Evolutionary conservation across 116 monocot species (phyloP), one percentile per base, ranked within the genome.

Genomic region (Papilionanthe hybrid): DNA sequence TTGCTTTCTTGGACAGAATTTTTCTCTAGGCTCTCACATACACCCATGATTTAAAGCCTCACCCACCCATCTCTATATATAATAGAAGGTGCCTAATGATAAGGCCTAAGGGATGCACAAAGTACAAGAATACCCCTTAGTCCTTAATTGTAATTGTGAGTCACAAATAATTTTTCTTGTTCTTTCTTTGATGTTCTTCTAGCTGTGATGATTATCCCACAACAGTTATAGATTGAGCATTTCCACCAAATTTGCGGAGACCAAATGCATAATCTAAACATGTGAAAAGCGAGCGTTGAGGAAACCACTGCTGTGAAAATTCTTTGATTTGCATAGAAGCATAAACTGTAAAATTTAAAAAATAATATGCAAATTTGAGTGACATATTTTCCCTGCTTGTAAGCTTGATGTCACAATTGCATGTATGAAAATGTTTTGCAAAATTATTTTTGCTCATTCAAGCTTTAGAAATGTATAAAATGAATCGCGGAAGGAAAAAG

Each of bases 161-260:
- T n/a, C n/a, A n/a, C n/a, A n/a, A n/a, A n/a, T n/a, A n/a, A n/a
- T n/a, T n/a, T n/a, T n/a, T n/a, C n/a, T n/a, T n/a, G n/a, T n/a
- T n/a, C n/a, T n/a, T n/a, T n/a, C n/a, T n/a, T n/a, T n/a, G n/a
- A n/a, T n/a, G n/a, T n/a, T n/a, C n/a, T n/a, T n/a, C n/a, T n/a
- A n/a, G n/a, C n/a, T n/a, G n/a, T n/a, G n/a, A n/a, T n/a, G n/a
- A n/a, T n/a, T n/a, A n/a, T n/a, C n/a, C n/a, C n/a, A n/a, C n/a
- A n/a, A n/a, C n/a, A n/a, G 88, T 94, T 55, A 97, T 90, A 15
- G 97, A 94, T 67, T 92, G 97, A 55, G 97, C 94, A 88, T 97
- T 97, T 55, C 97, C 97, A 82, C 92, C 94, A 84, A 97, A 92
- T 50, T 93, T 93, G 0, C 78, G 84, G 77, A 75, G 76, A 72